Base-by-base conservation (phyloP, 2,329 filamentous ascomycete genomes). In the Chrysoporthe cubensis region DNA sequence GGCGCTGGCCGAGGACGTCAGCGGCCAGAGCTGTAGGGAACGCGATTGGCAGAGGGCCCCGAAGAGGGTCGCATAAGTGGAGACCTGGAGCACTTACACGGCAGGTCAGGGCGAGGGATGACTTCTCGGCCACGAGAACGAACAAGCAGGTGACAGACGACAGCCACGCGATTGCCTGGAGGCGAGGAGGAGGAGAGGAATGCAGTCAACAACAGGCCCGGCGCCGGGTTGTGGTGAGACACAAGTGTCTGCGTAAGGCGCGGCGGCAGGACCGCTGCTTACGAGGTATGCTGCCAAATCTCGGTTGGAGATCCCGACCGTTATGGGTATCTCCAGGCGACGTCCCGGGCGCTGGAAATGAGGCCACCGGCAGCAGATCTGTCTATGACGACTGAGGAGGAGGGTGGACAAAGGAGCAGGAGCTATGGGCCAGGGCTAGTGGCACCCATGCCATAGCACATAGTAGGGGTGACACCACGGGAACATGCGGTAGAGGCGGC, bases 51-150 rank as follows among this genome's bases (percentile, higher is more conserved):
- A 66, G 57, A 37, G 48, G 34, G 18, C 16, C 59, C 48, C 21
- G 43, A 34, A 11, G 54, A 56, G 62, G 37, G 44, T 52, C 37
- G 52, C 57, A 58, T 26, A 26, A 43, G 61, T 66, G 46, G 64
- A 43, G 50, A 68, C 66, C 65, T 63, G 46, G 43, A 63, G 48
- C 48, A 59, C 57, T 59, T 59, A 59, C 57, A 59, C 18, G 40
- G 14, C n/a, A 59, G 48, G 48, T 52, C n/a, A 52, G n/a, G 5
- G 9, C 48, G 26, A 26, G 48, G 26, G 48, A 18, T 18, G 58
- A 60, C 57, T 32, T 16, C 63, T 34, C 66, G 43, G 40, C 60
- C 54, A 18, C 37, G 57, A 44, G 40, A 42, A 3, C 40, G 26
- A 16, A 58, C n/a, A 37, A 40, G 32, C 32, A 58, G 18, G 16